Evolutionary conservation across 768 basidiomycete genomes (phyloP), one percentile per base, ranked within the genome.

Genomic region (Pisolithus marmoratus): DNA sequence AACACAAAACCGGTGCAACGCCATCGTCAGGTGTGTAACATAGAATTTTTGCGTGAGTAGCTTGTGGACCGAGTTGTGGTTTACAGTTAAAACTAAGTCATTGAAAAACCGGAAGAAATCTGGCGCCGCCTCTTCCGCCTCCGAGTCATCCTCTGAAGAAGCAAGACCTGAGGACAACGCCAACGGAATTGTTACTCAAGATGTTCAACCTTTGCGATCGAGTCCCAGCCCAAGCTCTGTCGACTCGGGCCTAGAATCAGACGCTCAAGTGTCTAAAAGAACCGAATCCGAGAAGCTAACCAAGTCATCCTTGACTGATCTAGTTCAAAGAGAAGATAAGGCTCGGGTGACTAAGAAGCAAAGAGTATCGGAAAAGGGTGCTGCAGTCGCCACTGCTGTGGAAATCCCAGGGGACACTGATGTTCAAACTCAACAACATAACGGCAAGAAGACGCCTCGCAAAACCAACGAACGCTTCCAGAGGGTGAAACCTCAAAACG

Each of bases 401-500:
- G 29, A 37, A 37, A n/a, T 4, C 3, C 50, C 50, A 22, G 55
- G 52, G 43, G 46, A 48, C 20, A 43, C 7, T 2, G 48, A 46
- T 19, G 12, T 34, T 34, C 20, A 20, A 38, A 9, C 40, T n/a
- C 20, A 14, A 14, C 31, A 58, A 7, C 53, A 54, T 24, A 54
- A 41, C 17, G 58, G 54, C 23, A 58, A 53, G 38, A 67, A 60
- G 7, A 41, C 54, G 2, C 72, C 60, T 22, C 70, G 73, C 37
- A 73, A 68, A 52, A 62, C 56, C 34, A 85, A 82, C 60, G 77
- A 81, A 48, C 85, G 90, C 19, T 99, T 97, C 74, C 81, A 83
- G 63, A 74, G 94, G 23, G 80, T 94, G 54, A 85, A 93, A 57
- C 73, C 76, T 2, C 82, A 86, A 19, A 73, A 80, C 40, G 73